phyloP scores from a whole-genome alignment of 768 basidiomycete species.

The Cubamyces lactineus region DNA sequence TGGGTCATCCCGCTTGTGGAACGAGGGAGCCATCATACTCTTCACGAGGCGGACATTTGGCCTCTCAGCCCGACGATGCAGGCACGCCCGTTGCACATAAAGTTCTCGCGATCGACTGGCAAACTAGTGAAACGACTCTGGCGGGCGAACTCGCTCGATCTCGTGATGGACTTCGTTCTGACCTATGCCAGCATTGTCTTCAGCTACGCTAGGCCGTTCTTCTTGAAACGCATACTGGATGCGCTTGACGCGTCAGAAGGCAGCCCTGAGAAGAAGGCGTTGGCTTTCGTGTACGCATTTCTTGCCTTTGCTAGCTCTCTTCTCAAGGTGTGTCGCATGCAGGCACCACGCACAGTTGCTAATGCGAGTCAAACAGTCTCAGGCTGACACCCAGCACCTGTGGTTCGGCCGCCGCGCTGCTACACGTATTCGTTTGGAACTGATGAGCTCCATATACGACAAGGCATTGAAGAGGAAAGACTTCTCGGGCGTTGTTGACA shows the following conservation, averaged over 20 bases:
- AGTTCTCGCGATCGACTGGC: constrained; percentile 42
- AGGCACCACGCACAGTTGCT: not conserved
- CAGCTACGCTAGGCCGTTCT: constrained; percentile 83
- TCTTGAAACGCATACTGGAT: constrained; percentile 78
- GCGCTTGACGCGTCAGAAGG: constrained; percentile 42
- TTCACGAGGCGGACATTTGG: constrained; percentile 77
- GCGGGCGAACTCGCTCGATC: constrained; percentile 50
- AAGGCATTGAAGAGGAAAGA: constrained; percentile 86
- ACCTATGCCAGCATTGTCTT: constrained; percentile 72
- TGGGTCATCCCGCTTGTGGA: constrained; percentile 73
- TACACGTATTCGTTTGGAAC: constrained; percentile 72
- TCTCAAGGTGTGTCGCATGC: constrained; percentile 46
- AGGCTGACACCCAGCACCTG: constrained; percentile 74
- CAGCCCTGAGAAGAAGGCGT: constrained; percentile 49
- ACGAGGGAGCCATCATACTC: constrained; percentile 52
- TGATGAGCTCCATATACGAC: constrained; percentile 88
- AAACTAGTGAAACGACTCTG: constrained; percentile 50
- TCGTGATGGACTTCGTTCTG: constrained; percentile 63
- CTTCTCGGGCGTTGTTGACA: constrained; percentile 74
- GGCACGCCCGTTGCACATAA: constrained; percentile 63
- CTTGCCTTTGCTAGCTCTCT: constrained; percentile 68
- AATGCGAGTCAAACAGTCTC: constrained; percentile 40
- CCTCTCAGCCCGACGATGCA: constrained; percentile 67
- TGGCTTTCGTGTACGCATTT: constrained; percentile 79
- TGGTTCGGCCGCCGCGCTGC: constrained; percentile 82